Evolutionary conservation across 805 yeast species (phyloP).

Genomic region (Lipomyces yamanashiensis): DNA sequence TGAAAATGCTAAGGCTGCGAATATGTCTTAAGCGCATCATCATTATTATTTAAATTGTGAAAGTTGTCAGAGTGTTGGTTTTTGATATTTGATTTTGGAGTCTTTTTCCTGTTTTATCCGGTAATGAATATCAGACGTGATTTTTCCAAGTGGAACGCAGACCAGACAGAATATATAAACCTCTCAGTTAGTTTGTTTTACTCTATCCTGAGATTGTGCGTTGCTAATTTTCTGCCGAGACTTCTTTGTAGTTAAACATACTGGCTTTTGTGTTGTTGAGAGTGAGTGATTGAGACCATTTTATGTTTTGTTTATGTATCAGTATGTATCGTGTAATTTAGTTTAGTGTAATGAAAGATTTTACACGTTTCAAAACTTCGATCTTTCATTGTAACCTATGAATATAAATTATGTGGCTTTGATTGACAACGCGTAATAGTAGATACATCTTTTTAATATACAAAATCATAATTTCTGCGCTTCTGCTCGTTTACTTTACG

Average conservation of each 20-base stretch:
- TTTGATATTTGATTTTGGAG: conserved; percentile 3
- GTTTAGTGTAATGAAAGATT: neutral
- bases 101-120: neutral
- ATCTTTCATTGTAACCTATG: neutral
- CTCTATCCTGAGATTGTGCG: too few species aligned
- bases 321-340: neutral
- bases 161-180: too few species aligned
- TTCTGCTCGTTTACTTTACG: neutral
- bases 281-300: neutral
- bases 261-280: neutral
- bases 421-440: too few species aligned
- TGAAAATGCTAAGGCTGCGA: conserved; percentile 6
- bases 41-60: neutral
- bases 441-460: too few species aligned
- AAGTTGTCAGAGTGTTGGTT: neutral
- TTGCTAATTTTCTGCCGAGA: too few species aligned
- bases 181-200: too few species aligned
- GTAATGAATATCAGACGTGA: neutral
- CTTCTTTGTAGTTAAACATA: too few species aligned
- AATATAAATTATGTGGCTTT: too few species aligned
- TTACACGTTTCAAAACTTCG: neutral
- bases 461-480: neutral
- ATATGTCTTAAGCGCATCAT: neutral
- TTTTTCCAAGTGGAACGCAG: too few species aligned
- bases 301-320: neutral